Conservation (phyloP, 768 basidiomycete species). For the Clavulina sp. region DNA sequence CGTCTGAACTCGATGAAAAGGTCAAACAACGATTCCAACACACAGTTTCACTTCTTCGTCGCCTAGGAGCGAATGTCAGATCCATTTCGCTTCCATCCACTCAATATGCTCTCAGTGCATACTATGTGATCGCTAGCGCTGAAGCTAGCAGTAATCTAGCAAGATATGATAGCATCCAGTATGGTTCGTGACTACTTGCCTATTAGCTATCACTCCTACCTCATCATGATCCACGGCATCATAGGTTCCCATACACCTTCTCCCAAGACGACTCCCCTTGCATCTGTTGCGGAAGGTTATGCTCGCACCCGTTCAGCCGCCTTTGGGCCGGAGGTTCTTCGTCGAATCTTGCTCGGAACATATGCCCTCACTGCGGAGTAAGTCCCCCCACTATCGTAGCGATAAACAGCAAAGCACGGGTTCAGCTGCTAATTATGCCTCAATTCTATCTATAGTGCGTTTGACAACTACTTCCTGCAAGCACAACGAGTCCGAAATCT, state of each 20-base stretch:
- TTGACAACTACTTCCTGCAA: slow-evolving; percentile 92
- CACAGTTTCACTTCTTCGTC: slow-evolving; percentile 26
- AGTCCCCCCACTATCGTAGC: slow-evolving; percentile 16
- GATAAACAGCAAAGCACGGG: neutral
- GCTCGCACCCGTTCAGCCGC: slow-evolving; percentile 46
- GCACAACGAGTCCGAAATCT: slow-evolving; percentile 64
- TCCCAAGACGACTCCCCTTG: slow-evolving; percentile 4
- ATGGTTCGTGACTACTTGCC: slow-evolving; percentile 30
- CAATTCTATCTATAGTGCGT: slow-evolving; percentile 40
- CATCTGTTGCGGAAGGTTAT: slow-evolving; percentile 38
- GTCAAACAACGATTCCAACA: slow-evolving; percentile 30
- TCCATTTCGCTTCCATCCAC: slow-evolving; percentile 59
- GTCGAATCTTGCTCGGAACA: slow-evolving; percentile 75
- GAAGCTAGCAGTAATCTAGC: slow-evolving; percentile 89
- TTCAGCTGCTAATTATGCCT: slow-evolving; percentile 1
- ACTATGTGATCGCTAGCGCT: slow-evolving; percentile 89
- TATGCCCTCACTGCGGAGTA: slow-evolving; percentile 87
- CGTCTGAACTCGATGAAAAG: slow-evolving; percentile 36
- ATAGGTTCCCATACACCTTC: neutral
- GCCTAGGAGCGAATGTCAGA: slow-evolving; percentile 45
- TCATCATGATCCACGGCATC: neutral
- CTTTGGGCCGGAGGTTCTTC: slow-evolving; percentile 74
- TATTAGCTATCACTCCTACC: neutral
- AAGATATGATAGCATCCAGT: slow-evolving; percentile 75
- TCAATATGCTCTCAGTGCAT: slow-evolving; percentile 67